Evolutionary conservation across 306 rosid species (phyloP), one percentile per base, ranked within the genome.

Genomic region (Parietaria judaica): DNA sequence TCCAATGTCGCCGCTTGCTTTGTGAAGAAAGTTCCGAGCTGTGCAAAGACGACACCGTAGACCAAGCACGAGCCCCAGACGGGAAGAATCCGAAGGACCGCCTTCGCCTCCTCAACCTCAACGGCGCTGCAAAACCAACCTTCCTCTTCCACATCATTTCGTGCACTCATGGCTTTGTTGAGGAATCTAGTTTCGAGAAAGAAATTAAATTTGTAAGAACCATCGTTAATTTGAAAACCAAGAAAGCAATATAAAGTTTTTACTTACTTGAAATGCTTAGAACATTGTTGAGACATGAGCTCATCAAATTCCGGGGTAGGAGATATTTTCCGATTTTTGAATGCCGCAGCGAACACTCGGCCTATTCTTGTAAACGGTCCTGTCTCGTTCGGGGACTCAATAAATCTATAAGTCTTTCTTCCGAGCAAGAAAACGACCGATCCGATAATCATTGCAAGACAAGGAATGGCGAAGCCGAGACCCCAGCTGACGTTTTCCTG

Each of bases 91-190:
- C 84, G 67, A 44, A 82, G 74, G 8, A 72, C 41, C 0, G 78
- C 71, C 47, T 76, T 78, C 47, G 84, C 84, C 65, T 82, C 84
- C 68, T 73, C 84, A 47, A 79, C 81, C 51, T 78, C 81, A 1
- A 34, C 9, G 0, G 15, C 13, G 12, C 61, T 65, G 57, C 87
- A 82, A 9, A 54, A 67, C 4, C 41, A 35, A 3, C 49, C 65
- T 14, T 60, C 67, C 54, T 66, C 70, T 39, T 60, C 60, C 1
- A 76, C 66, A 9, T 59, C n/a, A 16, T 17, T 3, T n/a, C 50
- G 36, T 43, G 51, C 48, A 43, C 7, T 8, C 50, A 59, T 38
- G 48, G 50, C 63, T 38, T 59, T 59, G 50, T 43, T 37, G 12
- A 59, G 63, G 50, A 59, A 59, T 16, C 50, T 59, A 23, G 31